These are phyloP conservation scores for Xylaria bambusicola DNA, from an alignment of 495 filamentous ascomycete species.

Conservation along the genomic window DNA sequence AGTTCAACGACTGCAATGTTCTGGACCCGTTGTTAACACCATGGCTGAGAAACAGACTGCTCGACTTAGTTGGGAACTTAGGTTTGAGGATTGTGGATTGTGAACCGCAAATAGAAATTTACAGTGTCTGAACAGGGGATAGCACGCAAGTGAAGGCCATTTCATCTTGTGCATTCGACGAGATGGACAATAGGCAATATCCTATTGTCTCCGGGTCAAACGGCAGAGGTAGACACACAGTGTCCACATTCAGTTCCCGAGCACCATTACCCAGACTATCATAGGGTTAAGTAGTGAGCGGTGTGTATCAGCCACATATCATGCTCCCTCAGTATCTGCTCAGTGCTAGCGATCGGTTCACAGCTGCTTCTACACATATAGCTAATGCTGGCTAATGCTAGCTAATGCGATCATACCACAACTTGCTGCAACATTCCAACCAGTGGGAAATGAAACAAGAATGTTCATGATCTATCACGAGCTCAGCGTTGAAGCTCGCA, in stretches of 20 bases:
- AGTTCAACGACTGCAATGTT: too few species aligned
- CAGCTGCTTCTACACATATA: neutral
- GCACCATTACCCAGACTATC: conserved; percentile 4
- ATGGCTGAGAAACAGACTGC: neutral
- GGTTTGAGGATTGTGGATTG: too few species aligned
- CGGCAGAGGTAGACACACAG: conserved; percentile 17
- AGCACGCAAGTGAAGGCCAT: neutral
- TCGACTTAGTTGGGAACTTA: too few species aligned
- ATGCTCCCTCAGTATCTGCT: conserved; percentile 4
- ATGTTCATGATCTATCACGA: neutral
- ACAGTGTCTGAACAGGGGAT: conserved; percentile 1
- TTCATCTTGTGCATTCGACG: neutral
- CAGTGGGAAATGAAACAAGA: conserved; percentile 13
- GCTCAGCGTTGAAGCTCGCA: neutral
- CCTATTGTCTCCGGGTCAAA: conserved; percentile 7
- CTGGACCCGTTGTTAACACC: neutral
- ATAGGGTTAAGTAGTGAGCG: neutral
- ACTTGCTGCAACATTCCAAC: conserved; percentile 5
- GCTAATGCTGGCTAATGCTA: too few species aligned
- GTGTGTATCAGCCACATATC: conserved; percentile 20
- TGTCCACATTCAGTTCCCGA: neutral
- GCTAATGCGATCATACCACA: neutral
- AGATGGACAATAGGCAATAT: neutral
- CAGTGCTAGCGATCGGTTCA: conserved; percentile 5
- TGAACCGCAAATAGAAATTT: too few species aligned